Base-by-base conservation (phyloP, 2,329 filamentous ascomycete genomes). In the Stachybotrys elegans region DNA sequence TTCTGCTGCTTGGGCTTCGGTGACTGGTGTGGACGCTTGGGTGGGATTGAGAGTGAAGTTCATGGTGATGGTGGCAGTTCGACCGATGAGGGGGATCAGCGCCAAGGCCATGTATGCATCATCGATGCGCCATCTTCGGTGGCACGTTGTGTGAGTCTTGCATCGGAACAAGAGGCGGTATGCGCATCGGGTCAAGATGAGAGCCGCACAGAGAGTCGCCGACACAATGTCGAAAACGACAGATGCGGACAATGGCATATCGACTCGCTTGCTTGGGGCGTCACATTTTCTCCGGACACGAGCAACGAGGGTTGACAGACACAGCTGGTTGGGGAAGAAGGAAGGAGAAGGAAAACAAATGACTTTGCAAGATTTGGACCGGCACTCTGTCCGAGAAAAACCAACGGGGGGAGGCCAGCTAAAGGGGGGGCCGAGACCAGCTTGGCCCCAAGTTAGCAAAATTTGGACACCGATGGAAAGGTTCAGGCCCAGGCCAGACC, bases 91-190 rank as follows among this genome's bases (percentile, higher is more conserved):
- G 13, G 59, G 59, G 1, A 61, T 35, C 6, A 61, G 49, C 5
- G 59, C 58, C 7, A 62, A 48, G 14, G 56, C 57, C 56, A 62
- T 61, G 51, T 60, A 62, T 23, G 57, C 52, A 39, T 61, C 59
- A 46, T 61, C 59, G 48, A 51, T 49, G 46, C 57, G 59, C 59
- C 59, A 62, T 16, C 41, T 53, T 1, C 59, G 57, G 40, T 62
- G 59, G 45, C 59, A 61, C 20, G 52, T 51, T 11, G 36, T 40
- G 47, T 61, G 59, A 9, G 52, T 43, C 17, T 49, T 48, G 44
- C 59, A 61, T 16, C 55, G 57, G 41, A 47, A 54, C 3, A 61
- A 16, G 8, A 58, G 17, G 16, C 59, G 58, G 44, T 61, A 61
- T 22, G 48, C 22, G 37, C 56, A 57, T 38, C 59, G 59, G 20